Evolutionary conservation across 75 land plant species (phyloP).

Genomic region (Azolla pinnata): DNA sequence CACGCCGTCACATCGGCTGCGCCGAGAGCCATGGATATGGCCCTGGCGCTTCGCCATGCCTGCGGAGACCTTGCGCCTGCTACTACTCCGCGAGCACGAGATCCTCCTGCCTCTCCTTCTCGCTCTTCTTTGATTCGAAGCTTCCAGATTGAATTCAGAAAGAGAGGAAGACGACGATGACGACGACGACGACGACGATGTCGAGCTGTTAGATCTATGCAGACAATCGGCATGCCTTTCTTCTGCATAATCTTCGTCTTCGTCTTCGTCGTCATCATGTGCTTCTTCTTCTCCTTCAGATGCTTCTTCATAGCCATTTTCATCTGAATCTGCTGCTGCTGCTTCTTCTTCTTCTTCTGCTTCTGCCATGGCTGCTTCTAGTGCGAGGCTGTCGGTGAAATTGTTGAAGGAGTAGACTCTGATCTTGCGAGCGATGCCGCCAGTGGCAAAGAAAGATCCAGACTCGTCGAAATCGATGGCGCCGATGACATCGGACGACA

Average conservation of each 20-base stretch:
- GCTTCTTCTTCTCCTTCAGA: neutral
- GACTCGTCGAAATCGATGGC: conserved; percentile 22
- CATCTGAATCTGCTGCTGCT: neutral
- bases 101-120: too few relatives aligned
- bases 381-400: too few relatives aligned
- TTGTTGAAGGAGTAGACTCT: conserved; percentile 14
- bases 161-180: too few relatives aligned
- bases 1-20: neutral
- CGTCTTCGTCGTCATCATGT: conserved; percentile 10
- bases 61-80: too few relatives aligned
- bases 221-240: neutral
- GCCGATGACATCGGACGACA: conserved; percentile 25
- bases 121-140: too few relatives aligned
- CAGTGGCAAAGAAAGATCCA: conserved; percentile 28
- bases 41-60: too few relatives aligned
- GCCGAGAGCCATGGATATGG: too few relatives aligned
- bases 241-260: neutral
- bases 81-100: too few relatives aligned
- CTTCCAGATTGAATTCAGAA: too few relatives aligned
- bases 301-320: too few relatives aligned
- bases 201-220: neutral
- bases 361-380: neutral
- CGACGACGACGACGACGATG: too few relatives aligned
- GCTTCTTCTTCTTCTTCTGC: conserved; percentile 5
- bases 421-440: conserved; percentile 34